Percentiles rank a stretch among this genome's conserved stretches.
Conservation (phyloP, 2,329 filamentous ascomycete species). For the Sarocladiaceae sp. region DNA sequence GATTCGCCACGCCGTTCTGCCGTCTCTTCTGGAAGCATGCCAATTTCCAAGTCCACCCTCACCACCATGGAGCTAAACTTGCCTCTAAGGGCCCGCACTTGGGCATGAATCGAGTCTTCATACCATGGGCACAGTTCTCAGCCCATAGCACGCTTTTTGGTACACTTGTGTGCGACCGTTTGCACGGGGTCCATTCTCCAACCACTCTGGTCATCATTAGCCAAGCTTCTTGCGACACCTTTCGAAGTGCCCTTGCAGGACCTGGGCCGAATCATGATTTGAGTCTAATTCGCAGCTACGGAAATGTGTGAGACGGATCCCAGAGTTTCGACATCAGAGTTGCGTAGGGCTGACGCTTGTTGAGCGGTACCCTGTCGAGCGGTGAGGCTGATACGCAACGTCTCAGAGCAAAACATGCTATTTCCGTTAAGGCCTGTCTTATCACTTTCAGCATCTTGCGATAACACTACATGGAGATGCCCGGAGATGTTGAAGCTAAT, state of each 20-base stretch:
- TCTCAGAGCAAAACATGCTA: conserved; percentile 6
- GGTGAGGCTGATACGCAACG: conserved; percentile 1
- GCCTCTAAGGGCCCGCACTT: background rate
- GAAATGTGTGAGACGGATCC: too few relatives aligned
- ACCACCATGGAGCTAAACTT: background rate
- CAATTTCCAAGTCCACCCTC: background rate
- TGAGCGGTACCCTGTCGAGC: background rate
- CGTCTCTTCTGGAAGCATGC: background rate
- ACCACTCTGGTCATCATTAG: background rate
- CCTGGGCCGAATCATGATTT: too few relatives aligned
- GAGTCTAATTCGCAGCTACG: too few relatives aligned
- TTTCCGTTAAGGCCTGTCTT: background rate
- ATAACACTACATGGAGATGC: background rate
- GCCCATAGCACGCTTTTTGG: background rate
- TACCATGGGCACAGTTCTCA: background rate
- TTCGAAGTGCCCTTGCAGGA: too few relatives aligned
- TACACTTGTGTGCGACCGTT: too few relatives aligned
- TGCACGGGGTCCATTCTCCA: too few relatives aligned
- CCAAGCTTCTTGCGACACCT: background rate
- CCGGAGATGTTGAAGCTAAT: background rate
- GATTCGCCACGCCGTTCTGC: background rate
- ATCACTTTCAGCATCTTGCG: background rate
- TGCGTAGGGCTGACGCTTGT: background rate
- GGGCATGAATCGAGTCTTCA: background rate
- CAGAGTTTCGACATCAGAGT: background rate